Evolutionary conservation across 768 basidiomycete genomes (phyloP), one percentile per base, ranked within the genome.

Genomic region (Termitomyces heimii): DNA sequence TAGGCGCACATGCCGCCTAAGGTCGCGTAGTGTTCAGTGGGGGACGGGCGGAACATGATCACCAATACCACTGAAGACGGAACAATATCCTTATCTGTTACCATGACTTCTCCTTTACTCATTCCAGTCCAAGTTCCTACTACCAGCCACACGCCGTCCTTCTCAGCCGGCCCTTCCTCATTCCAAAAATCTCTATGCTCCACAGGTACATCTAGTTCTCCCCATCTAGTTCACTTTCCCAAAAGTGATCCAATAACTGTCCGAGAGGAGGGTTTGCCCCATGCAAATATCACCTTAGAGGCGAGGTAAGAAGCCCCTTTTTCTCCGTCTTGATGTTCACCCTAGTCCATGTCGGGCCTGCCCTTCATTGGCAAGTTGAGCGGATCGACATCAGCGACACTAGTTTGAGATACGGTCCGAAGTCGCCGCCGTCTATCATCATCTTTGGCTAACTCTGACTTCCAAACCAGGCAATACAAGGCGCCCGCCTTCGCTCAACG

Each of bases 391-490:
- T 61, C 4, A 63, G 64, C 60, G 29, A 39, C 50, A 51, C n/a
- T 2, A 37, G 4, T 16, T 44, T 68, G 62, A 59, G 71, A 66
- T 66, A 72, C 65, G 73, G 72, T 75, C 71, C 69, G 73, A 60
- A 71, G 63, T 65, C 62, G 59, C 65, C 57, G 58, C 62, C 65
- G 62, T 65, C 60, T 63, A 62, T 59, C 40, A 44, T 42, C 45
- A 24, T 58, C 52, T 49, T 28, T 45, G 67, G 68, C 61, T 67
- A 35, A 61, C 56, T 48, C 57, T 55, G 58, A 44, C 52, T 55
- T 60, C 50, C 59, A 55, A 67, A 56, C 13, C 66, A 93, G 91
- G 69, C 80, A 82, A 55, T 86, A 87, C 73, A 87, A 84, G 67
- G 78, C 82, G 7, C 62, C 73, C 3, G 63, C 70, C 0, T 92